A percentile compares a stretch with the other conserved stretches of the same genome.
These are phyloP conservation scores for Pharnaceum exiguum DNA, from an alignment of 148 eudicot species.

Conservation along the genomic window DNA sequence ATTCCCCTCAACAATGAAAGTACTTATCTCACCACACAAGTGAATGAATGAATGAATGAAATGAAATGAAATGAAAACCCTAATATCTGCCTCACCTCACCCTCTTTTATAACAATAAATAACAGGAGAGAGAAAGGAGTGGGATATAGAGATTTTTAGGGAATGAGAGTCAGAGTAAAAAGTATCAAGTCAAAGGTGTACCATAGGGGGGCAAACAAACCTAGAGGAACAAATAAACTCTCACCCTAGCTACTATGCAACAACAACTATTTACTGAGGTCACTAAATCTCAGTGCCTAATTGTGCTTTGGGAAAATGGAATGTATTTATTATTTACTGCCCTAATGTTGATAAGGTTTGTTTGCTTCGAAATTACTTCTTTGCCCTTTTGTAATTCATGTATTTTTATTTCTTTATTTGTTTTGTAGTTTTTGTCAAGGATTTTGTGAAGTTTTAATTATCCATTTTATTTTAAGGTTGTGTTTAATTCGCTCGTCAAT, in stretches of 20 bases:
- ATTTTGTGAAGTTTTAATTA: no score
- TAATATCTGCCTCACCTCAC: neutral
- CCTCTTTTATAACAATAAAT: slow-evolving; percentile 19
- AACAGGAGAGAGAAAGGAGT: neutral
- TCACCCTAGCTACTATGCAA: neutral
- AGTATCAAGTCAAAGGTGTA: slow-evolving; percentile 34
- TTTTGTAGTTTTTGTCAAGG: neutral
- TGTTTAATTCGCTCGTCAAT: no score
- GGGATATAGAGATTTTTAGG: neutral
- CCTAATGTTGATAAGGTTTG: neutral
- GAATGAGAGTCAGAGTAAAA: slow-evolving; percentile 22
- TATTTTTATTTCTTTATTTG: neutral
- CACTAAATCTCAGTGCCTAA: slow-evolving; percentile 43
- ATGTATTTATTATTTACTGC: neutral
- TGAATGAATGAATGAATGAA: neutral
- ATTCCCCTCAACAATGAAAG: slow-evolving; percentile 33
- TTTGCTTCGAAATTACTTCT: slow-evolving; percentile 6
- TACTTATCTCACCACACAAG: neutral
- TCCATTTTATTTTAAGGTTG: no score
- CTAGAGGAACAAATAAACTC: slow-evolving; percentile 24
- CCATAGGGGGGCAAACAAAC: neutral
- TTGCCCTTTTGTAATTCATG: slow-evolving; percentile 3
- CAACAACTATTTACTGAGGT: slow-evolving; percentile 33
- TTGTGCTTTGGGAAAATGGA: slow-evolving; percentile 35
- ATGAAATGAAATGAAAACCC: slow-evolving; percentile 28